Base-by-base conservation (phyloP, 805 yeast species). In the Yamadazyma nakazawae region DNA sequence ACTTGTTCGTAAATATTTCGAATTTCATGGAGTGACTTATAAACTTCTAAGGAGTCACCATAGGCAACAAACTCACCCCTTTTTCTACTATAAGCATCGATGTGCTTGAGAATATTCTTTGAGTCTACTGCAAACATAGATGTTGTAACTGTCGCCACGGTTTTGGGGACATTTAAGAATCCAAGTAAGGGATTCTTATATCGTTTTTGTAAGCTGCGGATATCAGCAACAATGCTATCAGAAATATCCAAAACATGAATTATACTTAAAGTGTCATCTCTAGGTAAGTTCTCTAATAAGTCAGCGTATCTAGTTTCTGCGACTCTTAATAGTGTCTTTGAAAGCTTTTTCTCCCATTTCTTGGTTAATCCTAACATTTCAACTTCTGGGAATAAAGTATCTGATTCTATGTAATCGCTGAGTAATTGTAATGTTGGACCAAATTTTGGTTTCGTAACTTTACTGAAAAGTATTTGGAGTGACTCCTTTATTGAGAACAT, bases 151-250 rank as follows among this genome's bases (percentile, higher is more conserved):
- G 68, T 66, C 0, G 79, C 82, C 25, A 75, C 70, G 0, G 76
- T 75, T 28, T 66, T 62, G 1, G 86, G 63, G 31, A 87, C 76
- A 38, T 74, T 63, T 3, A 86, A 61, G 47, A 70, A 70, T 17
- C 81, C 89, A 37, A 86, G 63, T n/a, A 87, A 62, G 0, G 88
- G 84, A 36, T 65, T 67, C 32, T 77, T 78, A 56, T 82, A 87
- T 50, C 80, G 64, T 49, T 79, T 83, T 52, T 83, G 87, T 24
- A 85, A 59, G 16, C 57, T 55, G 46, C 75, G 68, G 14, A 84
- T 77, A 28, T 74, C 73, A 2, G 64, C 63, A 8, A 81, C 70
- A 17, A 87, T 73, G 34, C 61, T 57, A 40, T 81, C 82, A 0
- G 84, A 80, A 4, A 84, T 69, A 37, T 80, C 75, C 39, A 79